Base-by-base conservation (phyloP, 768 basidiomycete genomes). In the Dioszegia crocea region DNA sequence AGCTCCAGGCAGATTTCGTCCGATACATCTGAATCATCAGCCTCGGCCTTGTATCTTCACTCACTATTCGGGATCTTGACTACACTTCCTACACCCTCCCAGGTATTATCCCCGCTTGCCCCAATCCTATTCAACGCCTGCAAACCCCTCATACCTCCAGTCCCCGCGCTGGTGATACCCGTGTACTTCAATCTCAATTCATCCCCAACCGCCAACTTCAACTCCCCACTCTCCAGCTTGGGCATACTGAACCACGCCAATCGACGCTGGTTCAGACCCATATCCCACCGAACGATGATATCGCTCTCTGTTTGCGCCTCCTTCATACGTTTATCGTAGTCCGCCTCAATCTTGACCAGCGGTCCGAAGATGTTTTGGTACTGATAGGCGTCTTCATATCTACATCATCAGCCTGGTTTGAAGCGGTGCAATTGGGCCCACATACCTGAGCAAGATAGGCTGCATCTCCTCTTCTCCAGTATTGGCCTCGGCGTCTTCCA, bases 301-400 rank as follows among this genome's bases (percentile, higher is more conserved):
- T 94, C 91, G 4, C 89, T 96, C 79, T 99, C 94, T 0, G 96
- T 98, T 80, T 99, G 96, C 61, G 91, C 90, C 77, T 99, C 96
- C 79, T 99, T 99, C 70, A 98, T 82, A 55, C 87, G 84, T 79
- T 97, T 97, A 75, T 99, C 96, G 70, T 97, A 99, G 79, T 99
- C 96, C 1, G 96, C 96, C 74, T 99, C 96, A 67, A 99, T 98
- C 80, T 99, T 99, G 78, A 99, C 96, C 45, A 99, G 84, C 16
- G 96, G 96, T 4, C 96, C 96, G 70, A 98, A 94, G 56, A 99
- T 98, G 74, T 99, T 99, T 80, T 99, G 96, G 76, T 99, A 99
- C 71, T 98, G 96, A 73, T 98, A 99, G 44, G 96, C 96, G 76
- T 99, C 96, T 75, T 98, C 94, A 76, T 99, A 99, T 44, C 80